Conservation (phyloP, 148 eudicot genomes). For the Heliosperma pusillum region DNA sequence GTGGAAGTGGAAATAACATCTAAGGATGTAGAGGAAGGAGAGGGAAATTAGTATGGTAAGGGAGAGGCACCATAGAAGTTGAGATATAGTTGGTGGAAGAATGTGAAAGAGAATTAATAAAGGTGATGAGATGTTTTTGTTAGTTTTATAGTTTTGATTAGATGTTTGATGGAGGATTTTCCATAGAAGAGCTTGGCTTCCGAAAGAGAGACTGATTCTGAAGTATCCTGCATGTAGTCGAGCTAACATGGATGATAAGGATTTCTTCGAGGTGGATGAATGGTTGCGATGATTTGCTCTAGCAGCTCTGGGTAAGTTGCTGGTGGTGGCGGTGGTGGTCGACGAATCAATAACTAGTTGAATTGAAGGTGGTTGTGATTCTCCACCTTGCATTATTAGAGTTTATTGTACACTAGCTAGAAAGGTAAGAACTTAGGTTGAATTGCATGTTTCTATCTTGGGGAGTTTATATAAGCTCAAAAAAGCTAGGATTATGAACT, state of each 20-base stretch:
- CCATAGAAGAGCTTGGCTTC: conserved; percentile 49
- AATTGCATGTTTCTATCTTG: neutral
- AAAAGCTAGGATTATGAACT: neutral
- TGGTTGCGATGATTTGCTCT: neutral
- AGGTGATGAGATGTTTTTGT: conserved; percentile 7
- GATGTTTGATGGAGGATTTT: conserved; percentile 36
- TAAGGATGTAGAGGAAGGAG: conserved; percentile 38
- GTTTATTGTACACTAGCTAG: neutral
- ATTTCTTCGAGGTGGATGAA: conserved; percentile 14
- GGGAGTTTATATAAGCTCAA: conserved; percentile 26
- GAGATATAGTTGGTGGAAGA: conserved; percentile 30
- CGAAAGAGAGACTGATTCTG: conserved; percentile 47
- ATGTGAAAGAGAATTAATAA: conserved; percentile 23
- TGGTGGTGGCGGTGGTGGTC: neutral
- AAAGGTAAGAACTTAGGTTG: neutral
- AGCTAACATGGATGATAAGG: conserved; percentile 28
- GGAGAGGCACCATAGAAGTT: conserved; percentile 42
- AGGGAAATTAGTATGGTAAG: conserved; percentile 29
- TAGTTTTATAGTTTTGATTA: neutral
- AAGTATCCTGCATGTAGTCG: conserved; percentile 59
- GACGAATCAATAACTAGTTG: conserved; percentile 31
- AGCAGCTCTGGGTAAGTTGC: neutral
- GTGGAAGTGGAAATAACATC: conserved; percentile 43
- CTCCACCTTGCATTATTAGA: conserved; percentile 25
- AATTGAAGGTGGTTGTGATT: conserved; percentile 28